These are phyloP conservation scores for Anthoceros angustus DNA, from an alignment of 225 moss, liverwort and hornwort species.

Conservation along the genomic window DNA sequence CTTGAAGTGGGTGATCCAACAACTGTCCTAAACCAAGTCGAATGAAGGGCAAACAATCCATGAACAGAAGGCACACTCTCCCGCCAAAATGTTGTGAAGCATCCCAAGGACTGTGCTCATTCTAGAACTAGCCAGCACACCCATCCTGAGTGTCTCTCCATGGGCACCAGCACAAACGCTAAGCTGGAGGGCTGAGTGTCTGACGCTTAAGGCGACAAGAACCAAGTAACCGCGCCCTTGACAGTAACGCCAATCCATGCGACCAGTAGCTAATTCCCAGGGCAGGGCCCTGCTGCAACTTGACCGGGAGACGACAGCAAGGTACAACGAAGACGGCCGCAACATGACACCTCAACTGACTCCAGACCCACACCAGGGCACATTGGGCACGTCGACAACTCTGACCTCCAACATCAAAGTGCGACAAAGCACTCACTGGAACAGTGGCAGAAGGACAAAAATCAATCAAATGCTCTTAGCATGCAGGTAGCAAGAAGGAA, in stretches of 20 bases:
- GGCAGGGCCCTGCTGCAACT: constrained; percentile 35
- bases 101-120: constrained; percentile 23
- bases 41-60: constrained; percentile 4
- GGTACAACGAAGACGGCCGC: constrained; percentile 36
- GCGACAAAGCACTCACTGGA: constrained; percentile 99
- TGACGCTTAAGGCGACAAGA: constrained; percentile 37
- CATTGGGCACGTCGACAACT: constrained; percentile 58
- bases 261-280: constrained; percentile 30
- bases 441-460: constrained; percentile 99
- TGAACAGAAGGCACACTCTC: constrained; percentile 11
- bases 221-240: constrained; percentile 17
- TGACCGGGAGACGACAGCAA: constrained; percentile 47
- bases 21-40: constrained; percentile 1
- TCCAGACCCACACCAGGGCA: constrained; percentile 48
- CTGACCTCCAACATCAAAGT: constrained; percentile 99
- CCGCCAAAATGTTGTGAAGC: constrained; percentile 15
- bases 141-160: constrained; percentile 24
- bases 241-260: constrained; percentile 35
- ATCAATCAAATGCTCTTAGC: constrained; percentile 48
- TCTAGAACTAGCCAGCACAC: constrained; percentile 21
- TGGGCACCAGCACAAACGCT: constrained; percentile 25
- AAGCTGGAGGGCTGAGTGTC: constrained; percentile 26
- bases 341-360: constrained; percentile 53
- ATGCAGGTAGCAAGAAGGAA: constrained; percentile 10
- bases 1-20: not conserved